Base-by-base conservation (phyloP, 208 protist genomes). In the Leishmania gerbilli region DNA sequence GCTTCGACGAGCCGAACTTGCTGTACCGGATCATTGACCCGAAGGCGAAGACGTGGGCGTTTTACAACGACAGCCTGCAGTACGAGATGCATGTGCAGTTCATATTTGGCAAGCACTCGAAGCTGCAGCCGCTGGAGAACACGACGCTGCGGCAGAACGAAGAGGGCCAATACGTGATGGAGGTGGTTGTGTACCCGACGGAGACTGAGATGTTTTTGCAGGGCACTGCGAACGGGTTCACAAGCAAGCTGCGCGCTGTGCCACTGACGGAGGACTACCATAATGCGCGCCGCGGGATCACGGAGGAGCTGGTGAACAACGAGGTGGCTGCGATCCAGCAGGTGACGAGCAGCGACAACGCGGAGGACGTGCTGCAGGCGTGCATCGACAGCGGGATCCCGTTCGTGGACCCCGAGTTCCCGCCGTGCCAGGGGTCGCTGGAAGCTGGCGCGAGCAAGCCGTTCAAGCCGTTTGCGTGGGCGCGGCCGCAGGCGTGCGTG, bases 11-110 rank as follows among this genome's bases (percentile, higher is more conserved):
- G 76, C 82, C 88, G n/a, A 92, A 94, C 81, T 71, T 96, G 60
- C 83, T 96, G 67, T 96, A 93, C 83, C 92, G 90, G 45, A 92
- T 96, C 82, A 83, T 89, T 37, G 88, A 95, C 80, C 80, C 72
- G 47, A 79, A 91, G 71, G 84, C 89, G 72, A 93, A 92, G 79
- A 91, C 86, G 19, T 96, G 92, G 91, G 84, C 89, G 72, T 95
- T 96, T 74, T 96, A 96, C 86, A 96, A 96, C 82, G 92, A 96
- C 86, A 95, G 79, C 40, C 69, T 79, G 40, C 78, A 86, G 40
- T 95, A 95, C 76, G 89, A 96, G 71, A 91, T 96, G 89, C 91
- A 95, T 78, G 86, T 95, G 45, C 72, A 85, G 71, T 94, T 94
- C 77, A 90, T 49, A 37, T 96, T 96, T 88, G 90, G 90, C 65